A percentile compares a stretch with the other conserved stretches of the same genome.
phyloP scores from a whole-genome alignment of 164 flowering plant genomes.

The Litsea cubeba region DNA sequence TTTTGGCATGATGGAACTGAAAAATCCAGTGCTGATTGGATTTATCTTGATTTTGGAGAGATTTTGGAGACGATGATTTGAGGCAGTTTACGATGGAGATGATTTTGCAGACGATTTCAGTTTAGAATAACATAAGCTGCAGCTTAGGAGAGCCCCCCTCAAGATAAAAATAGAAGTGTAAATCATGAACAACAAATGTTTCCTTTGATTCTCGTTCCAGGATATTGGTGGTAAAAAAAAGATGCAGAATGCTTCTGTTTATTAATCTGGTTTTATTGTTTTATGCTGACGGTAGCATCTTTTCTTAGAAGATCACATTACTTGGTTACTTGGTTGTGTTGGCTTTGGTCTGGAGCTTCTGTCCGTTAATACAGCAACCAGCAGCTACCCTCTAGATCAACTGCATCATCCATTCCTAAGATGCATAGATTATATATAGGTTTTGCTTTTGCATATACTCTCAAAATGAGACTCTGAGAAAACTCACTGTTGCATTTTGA shows the following conservation, averaged over 20 bases:
- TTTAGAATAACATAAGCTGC: background rate
- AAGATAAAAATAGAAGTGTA: no score
- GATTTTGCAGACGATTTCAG: background rate
- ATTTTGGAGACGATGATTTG: no score
- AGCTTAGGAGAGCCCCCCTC: background rate
- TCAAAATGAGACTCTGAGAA: background rate
- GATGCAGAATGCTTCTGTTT: background rate
- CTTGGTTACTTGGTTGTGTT: background rate
- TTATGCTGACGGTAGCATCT: background rate
- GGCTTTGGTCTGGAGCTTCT: background rate
- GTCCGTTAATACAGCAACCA: background rate
- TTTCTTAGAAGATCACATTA: background rate
- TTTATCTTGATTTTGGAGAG: no score
- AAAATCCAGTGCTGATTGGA: background rate
- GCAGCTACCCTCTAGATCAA: background rate
- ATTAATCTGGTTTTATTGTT: no score
- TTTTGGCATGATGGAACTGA: background rate
- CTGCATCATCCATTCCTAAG: background rate
- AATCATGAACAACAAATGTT: no score
- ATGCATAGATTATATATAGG: background rate
- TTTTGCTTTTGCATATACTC: no score
- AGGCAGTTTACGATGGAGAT: background rate
- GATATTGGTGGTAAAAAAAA: background rate
- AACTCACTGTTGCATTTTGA: slow-evolving; percentile 2
- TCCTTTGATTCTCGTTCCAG: background rate